These are phyloP conservation scores for Marasmius sp. DNA, from an alignment of 1,284 basidiomycete genomes.

Conservation along the genomic window DNA sequence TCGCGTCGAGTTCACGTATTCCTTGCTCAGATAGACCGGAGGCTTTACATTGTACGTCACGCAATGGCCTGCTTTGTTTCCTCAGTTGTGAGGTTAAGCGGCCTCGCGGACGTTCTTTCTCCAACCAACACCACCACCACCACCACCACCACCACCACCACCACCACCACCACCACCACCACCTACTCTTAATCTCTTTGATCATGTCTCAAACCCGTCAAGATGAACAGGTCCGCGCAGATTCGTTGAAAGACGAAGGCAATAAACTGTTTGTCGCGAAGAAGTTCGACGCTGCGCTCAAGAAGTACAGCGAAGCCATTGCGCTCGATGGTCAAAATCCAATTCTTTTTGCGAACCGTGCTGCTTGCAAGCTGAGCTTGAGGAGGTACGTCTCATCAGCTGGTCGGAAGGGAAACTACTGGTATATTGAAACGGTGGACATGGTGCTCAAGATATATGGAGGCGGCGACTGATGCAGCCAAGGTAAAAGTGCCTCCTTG, in stretches of 20 bases:
- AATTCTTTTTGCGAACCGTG: conserved; percentile 20
- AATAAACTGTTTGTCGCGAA: conserved; percentile 27
- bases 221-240: background rate
- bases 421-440: conserved; percentile 21
- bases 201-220: no score
- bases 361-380: conserved; percentile 26
- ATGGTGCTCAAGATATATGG: no score
- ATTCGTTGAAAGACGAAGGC: conserved; percentile 27
- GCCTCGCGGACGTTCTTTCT: no score
- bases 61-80: no score
- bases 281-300: conserved; percentile 20
- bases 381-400: conserved; percentile 17
- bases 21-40: no score
- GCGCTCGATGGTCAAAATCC: conserved; percentile 20
- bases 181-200: no score
- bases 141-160: no score
- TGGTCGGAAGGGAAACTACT: background rate
- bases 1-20: no score
- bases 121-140: no score
- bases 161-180: no score
- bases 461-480: conserved; percentile 16
- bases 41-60: no score
- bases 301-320: conserved; percentile 29
- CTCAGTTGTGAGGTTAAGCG: no score
- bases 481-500: conserved; percentile 14